These are phyloP conservation scores for Erigeron canadensis DNA, from an alignment of 129 eudicot genomes.

Conservation along the genomic window DNA sequence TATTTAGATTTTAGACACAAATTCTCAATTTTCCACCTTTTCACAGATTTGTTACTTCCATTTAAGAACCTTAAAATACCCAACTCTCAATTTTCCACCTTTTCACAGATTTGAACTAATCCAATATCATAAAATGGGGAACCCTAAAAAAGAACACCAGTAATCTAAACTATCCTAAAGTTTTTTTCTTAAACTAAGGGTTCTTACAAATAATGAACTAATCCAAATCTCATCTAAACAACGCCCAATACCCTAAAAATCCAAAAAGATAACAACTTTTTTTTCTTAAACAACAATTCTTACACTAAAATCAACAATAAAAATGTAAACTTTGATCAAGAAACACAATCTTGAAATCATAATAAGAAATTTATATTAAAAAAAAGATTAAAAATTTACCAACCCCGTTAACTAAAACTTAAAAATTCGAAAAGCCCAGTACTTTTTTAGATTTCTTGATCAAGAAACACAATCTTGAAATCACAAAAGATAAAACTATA, in stretches of 20 bases:
- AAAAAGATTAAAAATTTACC: neutral
- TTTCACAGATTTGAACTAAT: neutral
- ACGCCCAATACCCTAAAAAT: constrained; percentile 9
- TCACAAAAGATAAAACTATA: constrained; percentile 1
- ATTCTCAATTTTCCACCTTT: constrained; percentile 10
- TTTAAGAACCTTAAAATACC: constrained; percentile 3
- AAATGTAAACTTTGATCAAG: constrained; percentile 25
- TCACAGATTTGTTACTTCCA: constrained; percentile 18
- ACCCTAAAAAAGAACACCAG: no score
- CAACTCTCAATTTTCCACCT: no score
- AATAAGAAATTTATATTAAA: neutral
- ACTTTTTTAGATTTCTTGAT: constrained; percentile 28
- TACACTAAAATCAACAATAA: constrained; percentile 5
- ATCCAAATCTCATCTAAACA: neutral
- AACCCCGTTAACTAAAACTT: constrained; percentile 5
- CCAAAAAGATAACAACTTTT: neutral
- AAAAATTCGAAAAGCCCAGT: neutral
- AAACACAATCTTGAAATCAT: constrained; percentile 5
- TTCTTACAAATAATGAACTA: no score
- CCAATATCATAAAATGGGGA: neutral
- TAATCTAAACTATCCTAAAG: no score
- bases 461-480: constrained; percentile 13
- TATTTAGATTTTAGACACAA: constrained; percentile 34
- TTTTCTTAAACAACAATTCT: constrained; percentile 4
- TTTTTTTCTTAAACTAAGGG: no score